A percentile compares a stretch with the other conserved stretches of the same genome.
Evolutionary conservation across 257 asterid species (phyloP).

Genomic region (Lycium barbarum): DNA sequence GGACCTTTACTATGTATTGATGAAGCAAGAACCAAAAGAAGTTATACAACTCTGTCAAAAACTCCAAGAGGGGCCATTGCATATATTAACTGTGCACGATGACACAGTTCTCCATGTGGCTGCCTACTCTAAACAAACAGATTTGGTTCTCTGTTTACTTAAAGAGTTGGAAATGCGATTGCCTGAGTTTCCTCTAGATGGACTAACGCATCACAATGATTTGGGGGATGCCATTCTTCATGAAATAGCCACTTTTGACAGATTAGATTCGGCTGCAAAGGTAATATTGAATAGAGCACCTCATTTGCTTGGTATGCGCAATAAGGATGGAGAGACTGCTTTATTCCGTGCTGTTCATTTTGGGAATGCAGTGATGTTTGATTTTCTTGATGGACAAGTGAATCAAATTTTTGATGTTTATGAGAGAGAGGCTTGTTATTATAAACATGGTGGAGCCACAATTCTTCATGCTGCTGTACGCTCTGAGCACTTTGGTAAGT

Average conservation of each 20-base stretch:
- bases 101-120: slow-evolving; percentile 40
- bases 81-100: no score
- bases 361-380: slow-evolving; percentile 27
- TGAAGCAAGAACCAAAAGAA: no score
- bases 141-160: slow-evolving; percentile 16
- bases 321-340: slow-evolving; percentile 30
- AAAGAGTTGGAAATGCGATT: not conserved
- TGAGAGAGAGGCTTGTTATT: not conserved
- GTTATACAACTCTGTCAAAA: no score
- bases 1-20: no score
- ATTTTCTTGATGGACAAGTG: slow-evolving; percentile 31
- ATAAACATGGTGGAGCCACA: not conserved
- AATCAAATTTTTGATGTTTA: not conserved
- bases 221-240: slow-evolving; percentile 26
- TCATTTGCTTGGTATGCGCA: not conserved
- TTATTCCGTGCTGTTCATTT: slow-evolving; percentile 29
- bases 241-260: slow-evolving; percentile 30
- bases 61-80: no score
- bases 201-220: slow-evolving; percentile 14
- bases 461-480: slow-evolving; percentile 31
- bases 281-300: slow-evolving; percentile 29
- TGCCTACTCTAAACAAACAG: slow-evolving; percentile 33
- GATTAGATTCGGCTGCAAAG: slow-evolving; percentile 26
- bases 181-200: not conserved
- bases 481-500: slow-evolving; percentile 36